These are phyloP conservation scores for Yamadazyma phyllophila DNA, from an alignment of 805 yeast species.

Conservation along the genomic window DNA sequence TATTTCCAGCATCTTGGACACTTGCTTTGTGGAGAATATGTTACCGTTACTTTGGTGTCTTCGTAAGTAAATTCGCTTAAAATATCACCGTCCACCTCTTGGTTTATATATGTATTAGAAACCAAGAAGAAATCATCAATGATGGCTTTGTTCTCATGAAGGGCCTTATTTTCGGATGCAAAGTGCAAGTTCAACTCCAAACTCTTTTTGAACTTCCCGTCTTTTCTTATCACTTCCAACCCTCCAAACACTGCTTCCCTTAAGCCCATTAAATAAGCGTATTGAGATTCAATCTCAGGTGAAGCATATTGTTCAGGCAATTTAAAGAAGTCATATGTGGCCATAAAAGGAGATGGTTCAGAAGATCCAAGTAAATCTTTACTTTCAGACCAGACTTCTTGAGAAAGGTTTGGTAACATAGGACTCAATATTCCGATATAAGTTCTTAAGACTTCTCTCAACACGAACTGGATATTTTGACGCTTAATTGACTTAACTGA, in stretches of 20 bases:
- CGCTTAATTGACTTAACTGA: conserved; percentile 45
- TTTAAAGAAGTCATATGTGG: conserved; percentile 38
- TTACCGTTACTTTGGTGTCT: conserved; percentile 26
- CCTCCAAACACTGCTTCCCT: conserved; percentile 49
- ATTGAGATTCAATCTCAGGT: conserved; percentile 38
- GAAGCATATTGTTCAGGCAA: conserved; percentile 36
- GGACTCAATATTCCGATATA: conserved; percentile 76
- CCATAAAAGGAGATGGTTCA: conserved; percentile 46
- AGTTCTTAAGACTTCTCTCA: conserved; percentile 54
- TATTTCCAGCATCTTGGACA: conserved; percentile 97
- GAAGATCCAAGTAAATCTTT: conserved; percentile 28
- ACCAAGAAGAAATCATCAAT: conserved; percentile 56
- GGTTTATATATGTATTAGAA: conserved; percentile 51
- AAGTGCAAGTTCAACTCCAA: conserved; percentile 53
- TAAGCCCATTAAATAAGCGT: conserved; percentile 45
- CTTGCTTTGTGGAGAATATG: conserved; percentile 49
- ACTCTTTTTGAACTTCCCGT: conserved; percentile 54
- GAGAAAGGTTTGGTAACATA: conserved; percentile 77
- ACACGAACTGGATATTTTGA: conserved; percentile 62
- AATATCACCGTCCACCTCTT: conserved; percentile 2
- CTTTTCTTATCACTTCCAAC: conserved; percentile 56
- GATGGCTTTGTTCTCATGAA: conserved; percentile 19
- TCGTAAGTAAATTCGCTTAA: conserved; percentile 19
- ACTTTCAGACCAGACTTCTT: conserved; percentile 78
- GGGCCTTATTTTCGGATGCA: conserved; percentile 10